Percentiles rank a stretch among this genome's conserved stretches.
phyloP scores from a whole-genome alignment of 345 rosid genomes.

The Sonneratia caseolaris region DNA sequence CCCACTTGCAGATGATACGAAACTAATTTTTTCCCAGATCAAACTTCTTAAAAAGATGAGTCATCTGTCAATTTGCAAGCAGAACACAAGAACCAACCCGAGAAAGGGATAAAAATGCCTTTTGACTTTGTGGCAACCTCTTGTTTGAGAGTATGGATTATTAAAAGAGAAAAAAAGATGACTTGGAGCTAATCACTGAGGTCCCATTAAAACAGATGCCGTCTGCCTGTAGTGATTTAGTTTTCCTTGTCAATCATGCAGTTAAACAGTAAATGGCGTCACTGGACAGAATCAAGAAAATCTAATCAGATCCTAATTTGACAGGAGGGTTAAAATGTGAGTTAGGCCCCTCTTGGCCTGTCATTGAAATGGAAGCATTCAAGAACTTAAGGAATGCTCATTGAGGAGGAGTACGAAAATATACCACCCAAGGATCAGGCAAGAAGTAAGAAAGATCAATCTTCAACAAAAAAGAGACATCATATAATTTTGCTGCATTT shows the following conservation, averaged over 20 bases:
- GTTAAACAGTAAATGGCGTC: background rate
- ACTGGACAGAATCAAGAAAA: background rate
- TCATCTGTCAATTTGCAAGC: too few relatives aligned
- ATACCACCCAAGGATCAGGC: background rate
- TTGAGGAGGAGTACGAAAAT: background rate
- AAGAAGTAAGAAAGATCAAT: too few relatives aligned
- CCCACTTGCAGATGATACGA: background rate
- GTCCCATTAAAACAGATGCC: background rate
- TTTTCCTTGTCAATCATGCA: background rate
- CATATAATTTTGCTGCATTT: background rate
- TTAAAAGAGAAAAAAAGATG: background rate
- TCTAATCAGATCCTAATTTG: background rate
- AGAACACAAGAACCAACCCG: background rate
- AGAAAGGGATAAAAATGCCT: slow-evolving; percentile 5
- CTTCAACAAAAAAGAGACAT: background rate
- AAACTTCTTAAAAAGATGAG: too few relatives aligned
- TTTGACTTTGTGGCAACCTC: background rate
- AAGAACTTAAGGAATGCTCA: background rate
- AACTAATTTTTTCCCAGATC: background rate
- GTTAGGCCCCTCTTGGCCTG: too few relatives aligned
- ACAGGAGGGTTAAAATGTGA: background rate
- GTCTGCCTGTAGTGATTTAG: background rate
- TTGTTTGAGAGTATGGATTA: background rate
- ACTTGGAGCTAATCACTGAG: slow-evolving; percentile 2
- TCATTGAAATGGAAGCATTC: background rate